A percentile compares a stretch with the other conserved stretches of the same genome.
phyloP scores from a whole-genome alignment of 768 basidiomycete species.

The Termitomyces sp. region DNA sequence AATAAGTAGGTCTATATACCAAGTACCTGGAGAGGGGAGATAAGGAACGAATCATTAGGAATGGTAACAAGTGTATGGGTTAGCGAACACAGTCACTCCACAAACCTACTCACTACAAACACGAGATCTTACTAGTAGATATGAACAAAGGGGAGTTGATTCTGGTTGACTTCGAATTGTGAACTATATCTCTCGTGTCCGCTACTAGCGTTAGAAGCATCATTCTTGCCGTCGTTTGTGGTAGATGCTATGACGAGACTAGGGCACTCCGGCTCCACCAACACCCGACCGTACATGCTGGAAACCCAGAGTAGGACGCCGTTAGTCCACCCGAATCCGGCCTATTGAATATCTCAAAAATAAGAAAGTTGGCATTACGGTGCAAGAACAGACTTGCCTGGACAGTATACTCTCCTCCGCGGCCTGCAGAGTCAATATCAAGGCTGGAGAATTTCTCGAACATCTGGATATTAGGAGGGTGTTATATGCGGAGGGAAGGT shows the following conservation, averaged over 20 bases:
- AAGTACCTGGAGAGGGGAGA: too few relatives aligned
- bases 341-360: conserved; percentile 26
- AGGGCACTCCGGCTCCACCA: conserved; percentile 66
- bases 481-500: neutral
- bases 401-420: conserved; percentile 85
- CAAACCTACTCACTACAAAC: too few relatives aligned
- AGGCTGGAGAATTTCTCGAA: conserved; percentile 83
- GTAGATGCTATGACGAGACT: conserved; percentile 26
- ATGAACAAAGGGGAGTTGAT: too few relatives aligned
- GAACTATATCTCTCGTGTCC: too few relatives aligned
- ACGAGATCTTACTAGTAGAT: too few relatives aligned
- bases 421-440: conserved; percentile 75
- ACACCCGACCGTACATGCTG: conserved; percentile 53
- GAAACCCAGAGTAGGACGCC: conserved; percentile 79
- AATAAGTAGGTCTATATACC: too few relatives aligned
- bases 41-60: too few relatives aligned
- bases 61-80: too few relatives aligned
- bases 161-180: too few relatives aligned
- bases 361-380: neutral
- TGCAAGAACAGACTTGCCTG: conserved; percentile 40
- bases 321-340: conserved; percentile 89
- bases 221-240: conserved; percentile 9
- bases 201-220: neutral
- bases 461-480: conserved; percentile 45
- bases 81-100: too few relatives aligned